A percentile compares a stretch with the other conserved stretches of the same genome.
Evolutionary conservation across 1,139 yeast genomes (phyloP).

Genomic region (Zhuliangozyma blackwelliae): DNA sequence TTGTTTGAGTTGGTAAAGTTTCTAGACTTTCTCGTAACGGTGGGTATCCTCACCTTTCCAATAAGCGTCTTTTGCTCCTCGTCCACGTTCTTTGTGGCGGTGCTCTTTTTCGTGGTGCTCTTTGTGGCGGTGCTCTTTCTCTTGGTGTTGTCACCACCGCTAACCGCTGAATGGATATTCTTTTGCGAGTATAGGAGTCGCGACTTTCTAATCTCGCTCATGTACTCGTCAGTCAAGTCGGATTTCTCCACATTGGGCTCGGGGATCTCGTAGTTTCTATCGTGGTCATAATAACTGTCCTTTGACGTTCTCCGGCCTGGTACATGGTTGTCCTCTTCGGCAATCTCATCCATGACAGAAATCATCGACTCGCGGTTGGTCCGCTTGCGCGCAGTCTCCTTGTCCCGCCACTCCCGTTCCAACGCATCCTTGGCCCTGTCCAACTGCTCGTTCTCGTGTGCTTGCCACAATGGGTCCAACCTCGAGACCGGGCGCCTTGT

Average conservation of each 20-base stretch:
- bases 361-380: constrained; percentile 39
- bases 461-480: constrained; percentile 60
- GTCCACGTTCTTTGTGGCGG: not conserved
- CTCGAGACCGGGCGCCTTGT: constrained; percentile 64
- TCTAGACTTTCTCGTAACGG: constrained; percentile 64
- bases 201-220: constrained; percentile 42
- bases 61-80: constrained; percentile 34
- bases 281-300: constrained; percentile 18
- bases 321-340: constrained; percentile 5
- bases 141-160: constrained; percentile 20
- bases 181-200: constrained; percentile 41
- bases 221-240: constrained; percentile 43
- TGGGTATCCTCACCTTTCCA: constrained; percentile 63
- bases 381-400: constrained; percentile 14
- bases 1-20: constrained; percentile 59
- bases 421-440: constrained; percentile 43
- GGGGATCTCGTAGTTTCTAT: constrained; percentile 29
- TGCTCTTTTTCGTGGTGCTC: constrained; percentile 15
- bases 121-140: constrained; percentile 12
- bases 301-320: constrained; percentile 14
- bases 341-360: constrained; percentile 26
- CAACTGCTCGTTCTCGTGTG: constrained; percentile 46
- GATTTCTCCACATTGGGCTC: constrained; percentile 35
- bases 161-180: constrained; percentile 17
- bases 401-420: constrained; percentile 30